Conservation (phyloP, 495 filamentous ascomycete species). For the Penicillium soppii region DNA sequence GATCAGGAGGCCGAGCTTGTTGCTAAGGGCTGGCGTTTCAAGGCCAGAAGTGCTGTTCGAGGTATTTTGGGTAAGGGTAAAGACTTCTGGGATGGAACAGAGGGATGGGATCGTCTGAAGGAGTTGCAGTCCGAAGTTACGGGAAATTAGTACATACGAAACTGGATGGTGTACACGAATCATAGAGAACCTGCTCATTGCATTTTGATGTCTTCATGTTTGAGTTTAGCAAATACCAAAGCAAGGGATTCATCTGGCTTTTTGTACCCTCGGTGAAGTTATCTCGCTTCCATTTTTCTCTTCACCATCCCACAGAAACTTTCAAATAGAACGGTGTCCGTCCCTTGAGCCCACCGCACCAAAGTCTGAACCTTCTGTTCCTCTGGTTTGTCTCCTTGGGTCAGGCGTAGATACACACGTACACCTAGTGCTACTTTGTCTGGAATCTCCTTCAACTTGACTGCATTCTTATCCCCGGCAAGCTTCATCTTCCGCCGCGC, state of each 20-base stretch:
- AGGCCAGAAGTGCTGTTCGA: slow-evolving; percentile 78
- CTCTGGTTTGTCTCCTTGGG: slow-evolving; percentile 19
- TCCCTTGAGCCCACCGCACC: slow-evolving; percentile 75
- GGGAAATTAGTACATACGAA: slow-evolving; percentile 27
- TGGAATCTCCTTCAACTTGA: slow-evolving; percentile 26
- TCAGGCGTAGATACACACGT: slow-evolving; percentile 38
- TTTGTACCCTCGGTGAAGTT: background rate
- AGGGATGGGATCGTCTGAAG: slow-evolving; percentile 66
- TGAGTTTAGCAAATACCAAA: background rate
- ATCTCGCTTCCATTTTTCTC: slow-evolving; percentile 40
- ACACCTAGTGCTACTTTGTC: slow-evolving; percentile 42
- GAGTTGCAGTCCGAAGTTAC: slow-evolving; percentile 43
- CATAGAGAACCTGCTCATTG: background rate
- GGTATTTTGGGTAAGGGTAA: slow-evolving; percentile 80
- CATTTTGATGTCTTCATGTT: background rate
- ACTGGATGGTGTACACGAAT: slow-evolving; percentile 3
- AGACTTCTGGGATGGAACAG: slow-evolving; percentile 76
- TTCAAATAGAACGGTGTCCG: slow-evolving; percentile 75
- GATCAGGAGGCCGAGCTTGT: slow-evolving; percentile 41
- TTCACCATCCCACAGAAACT: slow-evolving; percentile 84
- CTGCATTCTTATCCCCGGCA: slow-evolving; percentile 18
- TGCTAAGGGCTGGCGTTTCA: slow-evolving; percentile 73
- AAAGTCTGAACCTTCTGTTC: slow-evolving; percentile 35
- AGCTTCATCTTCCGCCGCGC: slow-evolving; percentile 56
- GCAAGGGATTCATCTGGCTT: background rate